Percentiles rank a stretch among this genome's conserved stretches.
These are phyloP conservation scores for Sarcocystis neurona DNA, from an alignment of 169 alveolate genomes.

Conservation along the genomic window DNA sequence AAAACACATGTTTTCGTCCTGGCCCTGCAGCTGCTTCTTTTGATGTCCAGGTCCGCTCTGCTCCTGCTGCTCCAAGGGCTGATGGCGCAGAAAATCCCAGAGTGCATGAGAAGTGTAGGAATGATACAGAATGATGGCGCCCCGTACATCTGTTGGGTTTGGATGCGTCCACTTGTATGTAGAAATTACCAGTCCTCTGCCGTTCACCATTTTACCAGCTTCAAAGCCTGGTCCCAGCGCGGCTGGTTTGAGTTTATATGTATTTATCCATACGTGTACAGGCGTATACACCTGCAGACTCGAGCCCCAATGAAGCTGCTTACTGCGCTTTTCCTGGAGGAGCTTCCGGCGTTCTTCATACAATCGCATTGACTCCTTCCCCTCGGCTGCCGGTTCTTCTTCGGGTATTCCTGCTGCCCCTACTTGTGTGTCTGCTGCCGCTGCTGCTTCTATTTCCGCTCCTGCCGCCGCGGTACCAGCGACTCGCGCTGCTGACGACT, in stretches of 20 bases:
- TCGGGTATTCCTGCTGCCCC: no score
- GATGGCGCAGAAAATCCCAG: slow-evolving; percentile 56
- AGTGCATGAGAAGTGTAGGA: slow-evolving; percentile 56
- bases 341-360: no score
- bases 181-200: slow-evolving; percentile 21
- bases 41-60: no score
- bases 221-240: slow-evolving; percentile 49
- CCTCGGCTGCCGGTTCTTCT: no score
- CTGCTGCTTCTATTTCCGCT: no score
- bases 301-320: background rate
- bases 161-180: slow-evolving; percentile 47
- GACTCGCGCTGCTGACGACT: no score
- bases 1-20: no score
- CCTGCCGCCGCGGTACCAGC: no score
- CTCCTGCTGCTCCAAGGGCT: slow-evolving; percentile 21
- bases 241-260: background rate
- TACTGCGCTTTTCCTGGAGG: no score
- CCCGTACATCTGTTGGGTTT: background rate
- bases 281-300: slow-evolving; percentile 21
- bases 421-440: no score
- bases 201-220: slow-evolving; percentile 34
- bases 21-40: no score
- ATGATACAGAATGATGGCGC: slow-evolving; percentile 50
- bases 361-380: no score
- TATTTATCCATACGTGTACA: background rate